Evolutionary conservation across 768 basidiomycete species (phyloP).

Genomic region (Rhodotorula taiwanensis): DNA sequence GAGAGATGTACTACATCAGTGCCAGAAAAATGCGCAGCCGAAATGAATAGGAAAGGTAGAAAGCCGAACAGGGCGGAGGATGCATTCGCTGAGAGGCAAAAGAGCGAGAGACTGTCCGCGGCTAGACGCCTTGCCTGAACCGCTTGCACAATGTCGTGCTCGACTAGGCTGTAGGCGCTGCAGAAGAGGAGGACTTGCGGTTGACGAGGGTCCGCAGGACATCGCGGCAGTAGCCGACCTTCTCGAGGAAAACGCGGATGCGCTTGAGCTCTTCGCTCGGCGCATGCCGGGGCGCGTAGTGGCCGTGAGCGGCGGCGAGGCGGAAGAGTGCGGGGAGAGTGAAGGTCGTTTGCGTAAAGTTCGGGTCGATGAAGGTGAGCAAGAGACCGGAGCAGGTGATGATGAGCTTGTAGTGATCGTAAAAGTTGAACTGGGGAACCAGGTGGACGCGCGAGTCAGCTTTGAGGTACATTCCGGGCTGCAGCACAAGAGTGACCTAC

Average conservation of each 20-base stretch:
- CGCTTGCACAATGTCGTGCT: too few relatives aligned
- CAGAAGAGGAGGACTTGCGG: conserved; percentile 2
- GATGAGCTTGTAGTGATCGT: conserved; percentile 92
- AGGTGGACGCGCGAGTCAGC: not conserved
- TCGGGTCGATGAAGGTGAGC: conserved; percentile 68
- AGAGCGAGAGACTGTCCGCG: too few relatives aligned
- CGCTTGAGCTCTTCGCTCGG: conserved; percentile 1
- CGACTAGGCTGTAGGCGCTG: too few relatives aligned
- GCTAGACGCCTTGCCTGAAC: too few relatives aligned
- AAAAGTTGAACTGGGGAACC: conserved; percentile 99
- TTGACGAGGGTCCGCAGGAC: conserved; percentile 50
- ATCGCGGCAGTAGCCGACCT: conserved; percentile 80
- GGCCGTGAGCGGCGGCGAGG: conserved; percentile 16
- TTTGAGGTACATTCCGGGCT: not conserved
- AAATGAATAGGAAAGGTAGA: too few relatives aligned
- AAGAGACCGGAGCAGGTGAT: conserved; percentile 70
- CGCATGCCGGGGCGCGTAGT: conserved; percentile 9
- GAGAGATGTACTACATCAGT: too few relatives aligned
- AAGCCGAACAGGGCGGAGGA: too few relatives aligned
- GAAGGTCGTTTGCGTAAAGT: conserved; percentile 36
- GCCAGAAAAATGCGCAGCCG: too few relatives aligned
- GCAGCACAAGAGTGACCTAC: conserved; percentile 48
- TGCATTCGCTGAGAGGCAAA: too few relatives aligned
- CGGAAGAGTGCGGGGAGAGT: conserved; percentile 32
- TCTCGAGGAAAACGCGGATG: conserved; percentile 54